These are phyloP conservation scores for Sporothrix pseudoabietina DNA, from an alignment of 2,329 filamentous ascomycete species.

Conservation along the genomic window DNA sequence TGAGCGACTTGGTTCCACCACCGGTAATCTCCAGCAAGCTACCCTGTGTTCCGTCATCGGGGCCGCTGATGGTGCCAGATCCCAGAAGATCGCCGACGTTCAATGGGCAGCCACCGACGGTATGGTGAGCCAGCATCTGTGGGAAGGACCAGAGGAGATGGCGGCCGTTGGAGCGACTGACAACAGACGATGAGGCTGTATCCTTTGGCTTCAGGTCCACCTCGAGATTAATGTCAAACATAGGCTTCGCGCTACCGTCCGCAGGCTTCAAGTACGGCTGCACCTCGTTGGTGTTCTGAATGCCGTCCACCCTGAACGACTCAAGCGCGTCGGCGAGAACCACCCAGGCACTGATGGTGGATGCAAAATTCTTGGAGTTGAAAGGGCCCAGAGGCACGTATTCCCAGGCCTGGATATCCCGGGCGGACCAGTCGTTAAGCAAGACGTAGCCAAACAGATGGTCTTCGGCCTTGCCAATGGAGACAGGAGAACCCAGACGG, in stretches of 20 bases:
- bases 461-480: slow-evolving; percentile 65
- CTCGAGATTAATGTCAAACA: slow-evolving; percentile 39
- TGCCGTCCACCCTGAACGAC: slow-evolving; percentile 46
- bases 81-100: slow-evolving; percentile 74
- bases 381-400: slow-evolving; percentile 82
- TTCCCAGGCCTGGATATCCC: slow-evolving; percentile 83
- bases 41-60: slow-evolving; percentile 43
- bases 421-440: slow-evolving; percentile 85
- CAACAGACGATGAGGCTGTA: slow-evolving; percentile 44
- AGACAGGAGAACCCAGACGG: slow-evolving; percentile 63
- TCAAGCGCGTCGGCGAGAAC: slow-evolving; percentile 75
- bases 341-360: slow-evolving; percentile 77
- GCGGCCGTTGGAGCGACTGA: slow-evolving; percentile 56
- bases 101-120: slow-evolving; percentile 74
- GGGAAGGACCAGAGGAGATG: slow-evolving; percentile 75
- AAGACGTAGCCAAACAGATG: slow-evolving; percentile 78
- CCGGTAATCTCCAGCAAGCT: slow-evolving; percentile 51
- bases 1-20: slow-evolving; percentile 49
- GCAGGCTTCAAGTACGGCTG: slow-evolving; percentile 60
- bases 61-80: slow-evolving; percentile 71
- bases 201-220: slow-evolving; percentile 9
- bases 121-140: slow-evolving; percentile 83
- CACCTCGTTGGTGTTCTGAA: slow-evolving; percentile 42
- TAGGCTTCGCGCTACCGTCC: slow-evolving; percentile 49
- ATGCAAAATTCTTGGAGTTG: slow-evolving; percentile 81